A percentile compares a stretch with the other conserved stretches of the same genome.
phyloP scores from a whole-genome alignment of 805 yeast species.

The Saturnispora sanitii region DNA sequence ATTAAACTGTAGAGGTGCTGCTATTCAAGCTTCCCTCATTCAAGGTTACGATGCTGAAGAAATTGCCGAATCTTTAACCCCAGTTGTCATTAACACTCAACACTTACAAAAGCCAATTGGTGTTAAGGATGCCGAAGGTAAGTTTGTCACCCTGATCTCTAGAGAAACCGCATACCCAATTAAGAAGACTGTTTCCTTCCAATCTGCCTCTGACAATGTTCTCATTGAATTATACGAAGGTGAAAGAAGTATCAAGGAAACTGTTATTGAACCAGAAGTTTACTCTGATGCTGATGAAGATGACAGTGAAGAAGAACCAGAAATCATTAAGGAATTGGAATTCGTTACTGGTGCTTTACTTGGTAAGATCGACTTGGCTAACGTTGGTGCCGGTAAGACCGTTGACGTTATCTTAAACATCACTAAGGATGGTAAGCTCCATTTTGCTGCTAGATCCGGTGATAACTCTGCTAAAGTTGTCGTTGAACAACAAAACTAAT shows the following conservation, averaged over 20 bases:
- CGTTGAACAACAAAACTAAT: slow-evolving; percentile 20
- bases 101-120: slow-evolving; percentile 83
- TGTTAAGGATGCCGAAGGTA: slow-evolving; percentile 59
- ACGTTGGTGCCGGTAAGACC: slow-evolving; percentile 50
- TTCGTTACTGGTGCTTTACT: slow-evolving; percentile 64
- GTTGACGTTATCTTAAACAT: slow-evolving; percentile 64
- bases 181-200: slow-evolving; percentile 60
- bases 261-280: slow-evolving; percentile 60
- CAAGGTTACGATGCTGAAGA: slow-evolving; percentile 80
- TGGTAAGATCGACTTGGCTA: slow-evolving; percentile 70
- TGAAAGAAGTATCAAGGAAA: slow-evolving; percentile 72
- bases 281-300: slow-evolving; percentile 42
- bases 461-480: slow-evolving; percentile 42
- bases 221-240: slow-evolving; percentile 75
- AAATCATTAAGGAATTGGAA: slow-evolving; percentile 64
- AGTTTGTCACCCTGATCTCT: slow-evolving; percentile 61
- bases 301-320: slow-evolving; percentile 81
- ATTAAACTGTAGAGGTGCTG: slow-evolving; percentile 87
- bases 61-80: slow-evolving; percentile 68
- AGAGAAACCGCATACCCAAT: slow-evolving; percentile 88
- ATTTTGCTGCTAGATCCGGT: slow-evolving; percentile 52
- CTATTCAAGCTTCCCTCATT: slow-evolving; percentile 85
- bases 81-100: slow-evolving; percentile 78
- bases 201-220: slow-evolving; percentile 52
- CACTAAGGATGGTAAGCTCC: slow-evolving; percentile 54